A percentile compares a stretch with the other conserved stretches of the same genome.
These are phyloP conservation scores for Citrus unshiu DNA, from an alignment of 345 rosid genomes.

Conservation along the genomic window DNA sequence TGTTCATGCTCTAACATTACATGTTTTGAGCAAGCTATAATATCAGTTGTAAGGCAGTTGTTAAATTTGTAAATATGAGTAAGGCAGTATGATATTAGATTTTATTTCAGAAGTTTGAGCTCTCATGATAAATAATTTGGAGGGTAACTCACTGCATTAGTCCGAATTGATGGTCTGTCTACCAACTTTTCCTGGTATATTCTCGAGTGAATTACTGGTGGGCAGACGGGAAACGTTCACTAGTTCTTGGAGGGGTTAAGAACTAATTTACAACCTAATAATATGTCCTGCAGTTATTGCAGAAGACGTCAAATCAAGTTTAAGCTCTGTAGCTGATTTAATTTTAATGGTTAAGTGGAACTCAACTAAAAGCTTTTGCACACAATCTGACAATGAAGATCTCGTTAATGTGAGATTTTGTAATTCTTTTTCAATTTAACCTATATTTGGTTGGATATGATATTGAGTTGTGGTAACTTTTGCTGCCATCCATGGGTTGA, in stretches of 20 bases:
- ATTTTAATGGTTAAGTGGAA: neutral
- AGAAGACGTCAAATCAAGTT: too few species aligned
- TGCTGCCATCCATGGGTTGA: neutral
- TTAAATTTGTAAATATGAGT: too few species aligned
- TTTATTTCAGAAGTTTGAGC: too few species aligned
- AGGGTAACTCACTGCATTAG: neutral
- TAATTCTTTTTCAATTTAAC: neutral
- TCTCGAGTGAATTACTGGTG: neutral
- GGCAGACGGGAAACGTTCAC: neutral
- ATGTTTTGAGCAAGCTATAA: neutral
- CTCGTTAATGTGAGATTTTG: neutral
- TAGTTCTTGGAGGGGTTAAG: neutral
- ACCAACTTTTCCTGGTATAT: neutral
- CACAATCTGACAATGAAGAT: neutral
- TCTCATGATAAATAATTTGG: neutral
- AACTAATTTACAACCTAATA: neutral
- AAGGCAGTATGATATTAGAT: too few species aligned
- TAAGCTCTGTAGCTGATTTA: neutral
- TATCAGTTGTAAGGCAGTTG: too few species aligned
- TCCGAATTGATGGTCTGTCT: neutral
- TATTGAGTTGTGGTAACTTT: neutral
- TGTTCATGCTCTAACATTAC: neutral
- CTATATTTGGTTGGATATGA: neutral
- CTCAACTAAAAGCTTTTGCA: neutral
- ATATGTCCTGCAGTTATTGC: neutral